A percentile compares a stretch with the other conserved stretches of the same genome.
These are phyloP conservation scores for Schizonepeta tenuifolia DNA, from an alignment of 257 asterid species.

Conservation along the genomic window DNA sequence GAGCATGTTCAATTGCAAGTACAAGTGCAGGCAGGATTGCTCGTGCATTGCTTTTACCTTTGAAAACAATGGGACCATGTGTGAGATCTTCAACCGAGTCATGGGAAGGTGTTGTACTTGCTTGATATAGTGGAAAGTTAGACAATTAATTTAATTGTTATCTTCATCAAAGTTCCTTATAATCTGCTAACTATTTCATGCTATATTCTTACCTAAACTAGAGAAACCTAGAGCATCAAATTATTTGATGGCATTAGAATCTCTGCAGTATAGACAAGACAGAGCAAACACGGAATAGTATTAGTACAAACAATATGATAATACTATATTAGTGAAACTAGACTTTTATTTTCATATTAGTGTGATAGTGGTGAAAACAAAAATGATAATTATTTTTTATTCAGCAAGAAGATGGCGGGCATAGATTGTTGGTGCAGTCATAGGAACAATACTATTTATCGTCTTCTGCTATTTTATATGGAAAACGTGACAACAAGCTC, in stretches of 20 bases:
- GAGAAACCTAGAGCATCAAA: background rate
- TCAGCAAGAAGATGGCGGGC: constrained; percentile 28
- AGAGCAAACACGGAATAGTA: background rate
- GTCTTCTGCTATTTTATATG: background rate
- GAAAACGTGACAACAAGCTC: constrained; percentile 27
- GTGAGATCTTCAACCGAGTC: constrained; percentile 26
- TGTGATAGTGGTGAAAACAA: background rate
- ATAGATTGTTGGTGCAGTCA: constrained; percentile 20
- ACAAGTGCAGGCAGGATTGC: constrained; percentile 34
- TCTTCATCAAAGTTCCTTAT: background rate
- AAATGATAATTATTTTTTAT: background rate
- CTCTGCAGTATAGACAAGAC: background rate
- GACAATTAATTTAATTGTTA: background rate
- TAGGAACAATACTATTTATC: constrained; percentile 10
- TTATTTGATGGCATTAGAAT: background rate
- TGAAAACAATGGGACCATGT: constrained; percentile 10
- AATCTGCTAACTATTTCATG: background rate
- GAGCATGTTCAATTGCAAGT: constrained; percentile 35
- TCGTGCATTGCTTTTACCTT: constrained; percentile 36
- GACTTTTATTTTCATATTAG: background rate
- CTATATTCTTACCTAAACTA: background rate
- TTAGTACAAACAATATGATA: background rate
- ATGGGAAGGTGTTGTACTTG: constrained; percentile 3
- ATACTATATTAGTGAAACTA: background rate
- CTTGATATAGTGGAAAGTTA: constrained; percentile 25